These are phyloP conservation scores for Russula earlei DNA, from an alignment of 768 basidiomycete species.

Conservation along the genomic window DNA sequence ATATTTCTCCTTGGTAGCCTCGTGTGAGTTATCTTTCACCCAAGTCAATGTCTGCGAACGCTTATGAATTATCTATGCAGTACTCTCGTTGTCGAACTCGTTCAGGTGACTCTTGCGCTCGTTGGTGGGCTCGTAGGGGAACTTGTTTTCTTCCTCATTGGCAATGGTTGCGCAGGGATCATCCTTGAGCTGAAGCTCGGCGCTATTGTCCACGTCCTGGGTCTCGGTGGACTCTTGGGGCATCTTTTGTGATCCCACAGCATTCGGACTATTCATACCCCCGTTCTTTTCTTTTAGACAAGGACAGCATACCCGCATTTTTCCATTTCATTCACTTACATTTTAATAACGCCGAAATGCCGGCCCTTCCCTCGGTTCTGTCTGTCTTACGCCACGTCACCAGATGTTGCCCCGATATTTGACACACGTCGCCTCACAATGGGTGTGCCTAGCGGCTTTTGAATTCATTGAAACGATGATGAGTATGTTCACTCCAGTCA, in stretches of 20 bases:
- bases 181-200: not conserved
- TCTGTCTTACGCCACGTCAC: not conserved
- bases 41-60: not conserved
- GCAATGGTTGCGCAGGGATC: slow-evolving; percentile 1
- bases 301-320: not conserved
- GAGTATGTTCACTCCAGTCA: no score
- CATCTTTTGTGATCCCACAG: not conserved
- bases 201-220: not conserved
- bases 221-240: not conserved
- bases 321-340: not conserved
- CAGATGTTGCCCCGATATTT: not conserved
- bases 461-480: no score
- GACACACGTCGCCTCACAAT: no score
- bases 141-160: slow-evolving; percentile 7
- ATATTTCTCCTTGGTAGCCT: not conserved
- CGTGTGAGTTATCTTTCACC: not conserved
- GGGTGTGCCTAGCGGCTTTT: no score
- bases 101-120: slow-evolving; percentile 4
- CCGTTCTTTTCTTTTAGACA: not conserved
- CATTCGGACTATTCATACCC: not conserved
- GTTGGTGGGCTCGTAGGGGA: not conserved
- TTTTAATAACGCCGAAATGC: not conserved
- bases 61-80: not conserved
- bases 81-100: not conserved
- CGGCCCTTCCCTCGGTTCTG: not conserved